Evolutionary conservation across 352 stramenopile species (phyloP).

Genomic region (Phytopythium cucurbitacearum): DNA sequence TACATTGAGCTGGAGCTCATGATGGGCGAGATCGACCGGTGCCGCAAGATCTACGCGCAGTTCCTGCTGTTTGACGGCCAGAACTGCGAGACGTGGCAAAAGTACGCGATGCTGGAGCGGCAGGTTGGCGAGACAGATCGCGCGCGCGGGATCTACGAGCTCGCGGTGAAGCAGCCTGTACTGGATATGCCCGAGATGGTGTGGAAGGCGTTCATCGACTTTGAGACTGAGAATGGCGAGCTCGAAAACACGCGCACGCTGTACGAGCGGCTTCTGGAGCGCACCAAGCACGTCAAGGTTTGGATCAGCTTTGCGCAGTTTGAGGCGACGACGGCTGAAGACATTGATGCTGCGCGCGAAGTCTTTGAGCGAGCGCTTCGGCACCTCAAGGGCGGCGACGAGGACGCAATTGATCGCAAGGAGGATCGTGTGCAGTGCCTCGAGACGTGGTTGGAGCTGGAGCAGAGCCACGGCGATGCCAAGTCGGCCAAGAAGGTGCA

Average conservation of each 20-base stretch:
- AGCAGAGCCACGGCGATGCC: constrained; percentile 69
- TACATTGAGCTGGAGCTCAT: constrained; percentile 97
- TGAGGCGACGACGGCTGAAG: constrained; percentile 39
- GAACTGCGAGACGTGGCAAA: constrained; percentile 93
- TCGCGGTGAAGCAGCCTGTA: constrained; percentile 92
- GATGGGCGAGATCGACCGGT: constrained; percentile 98
- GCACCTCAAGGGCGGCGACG: constrained; percentile 84
- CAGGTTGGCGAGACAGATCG: constrained; percentile 94
- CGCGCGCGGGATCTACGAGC: constrained; percentile 94
- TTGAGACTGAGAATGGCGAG: constrained; percentile 92
- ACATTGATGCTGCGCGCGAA: constrained; percentile 71
- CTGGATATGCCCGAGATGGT: constrained; percentile 99
- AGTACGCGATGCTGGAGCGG: constrained; percentile 95
- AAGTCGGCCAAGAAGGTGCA: constrained; percentile 87
- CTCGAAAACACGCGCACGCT: constrained; percentile 87
- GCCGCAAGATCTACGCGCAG: constrained; percentile 86
- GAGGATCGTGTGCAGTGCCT: constrained; percentile 96
- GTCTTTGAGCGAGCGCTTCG: constrained; percentile 92
- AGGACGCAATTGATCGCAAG: constrained; percentile 71
- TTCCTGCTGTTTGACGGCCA: constrained; percentile 80
- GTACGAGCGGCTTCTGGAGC: constrained; percentile 96
- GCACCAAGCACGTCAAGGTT: constrained; percentile 97
- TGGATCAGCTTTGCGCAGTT: constrained; percentile 92
- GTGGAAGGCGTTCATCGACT: constrained; percentile 99
- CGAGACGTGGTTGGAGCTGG: constrained; percentile 94